Evolutionary conservation across 202 grass and related monocot genomes (phyloP).

Genomic region (Alloteropsis angusta): DNA sequence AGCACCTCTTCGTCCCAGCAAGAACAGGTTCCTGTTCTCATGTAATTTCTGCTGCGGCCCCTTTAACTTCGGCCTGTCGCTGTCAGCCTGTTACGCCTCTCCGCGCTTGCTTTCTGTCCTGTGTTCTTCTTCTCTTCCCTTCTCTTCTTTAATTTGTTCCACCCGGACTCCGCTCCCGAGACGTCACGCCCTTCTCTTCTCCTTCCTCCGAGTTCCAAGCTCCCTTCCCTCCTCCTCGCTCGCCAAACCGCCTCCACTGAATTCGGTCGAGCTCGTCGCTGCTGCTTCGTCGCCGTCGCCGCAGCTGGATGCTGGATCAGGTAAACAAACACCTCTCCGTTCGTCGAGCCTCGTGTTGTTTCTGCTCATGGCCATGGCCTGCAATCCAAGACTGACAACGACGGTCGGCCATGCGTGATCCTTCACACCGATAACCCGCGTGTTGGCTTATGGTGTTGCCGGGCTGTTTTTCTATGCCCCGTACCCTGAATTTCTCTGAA

Average conservation of each 20-base stretch:
- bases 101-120: not conserved
- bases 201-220: not conserved
- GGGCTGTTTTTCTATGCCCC: not conserved
- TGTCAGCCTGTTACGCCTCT: not conserved
- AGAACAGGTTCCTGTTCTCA: not conserved
- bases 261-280: not conserved
- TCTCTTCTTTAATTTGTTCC: not conserved
- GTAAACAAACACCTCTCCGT: not conserved
- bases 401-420: not conserved
- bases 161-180: not conserved
- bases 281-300: not conserved
- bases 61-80: not conserved
- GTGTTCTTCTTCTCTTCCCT: not conserved
- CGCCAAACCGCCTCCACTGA: not conserved
- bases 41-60: conserved; percentile 12
- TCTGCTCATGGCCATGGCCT: not conserved
- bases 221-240: not conserved
- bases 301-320: not conserved
- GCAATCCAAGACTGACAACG: not conserved
- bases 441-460: too few species aligned
- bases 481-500: not conserved
- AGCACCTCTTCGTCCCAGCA: not conserved
- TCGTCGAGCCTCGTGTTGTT: not conserved
- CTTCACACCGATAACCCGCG: not conserved
- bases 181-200: not conserved